Conservation (phyloP, 352 stramenopile species). For the Albugo laibachii region DNA sequence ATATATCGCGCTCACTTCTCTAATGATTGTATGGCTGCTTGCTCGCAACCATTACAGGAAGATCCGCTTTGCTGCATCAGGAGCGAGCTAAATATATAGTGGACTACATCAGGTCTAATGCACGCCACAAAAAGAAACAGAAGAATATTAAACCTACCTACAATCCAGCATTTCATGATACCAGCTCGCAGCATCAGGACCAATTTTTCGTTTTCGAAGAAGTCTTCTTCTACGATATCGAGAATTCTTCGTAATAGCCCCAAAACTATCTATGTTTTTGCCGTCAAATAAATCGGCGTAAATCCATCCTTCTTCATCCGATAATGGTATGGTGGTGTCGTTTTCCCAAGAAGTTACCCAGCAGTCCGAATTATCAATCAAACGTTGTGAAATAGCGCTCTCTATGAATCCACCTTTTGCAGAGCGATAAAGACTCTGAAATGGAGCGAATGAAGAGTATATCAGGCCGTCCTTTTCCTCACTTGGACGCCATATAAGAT, state of each 20-base stretch:
- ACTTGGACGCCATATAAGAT: too few species aligned
- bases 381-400: conserved; percentile 35
- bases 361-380: conserved; percentile 50
- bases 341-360: conserved; percentile 54
- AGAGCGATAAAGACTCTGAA: too few species aligned
- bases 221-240: conserved; percentile 1
- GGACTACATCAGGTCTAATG: not conserved
- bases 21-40: conserved; percentile 23
- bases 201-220: conserved; percentile 35
- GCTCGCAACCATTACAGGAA: conserved; percentile 54
- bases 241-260: not conserved
- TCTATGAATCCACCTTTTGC: conserved; percentile 5
- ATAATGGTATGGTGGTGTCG: conserved; percentile 22
- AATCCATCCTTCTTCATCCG: conserved; percentile 50
- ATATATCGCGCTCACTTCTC: conserved; percentile 18
- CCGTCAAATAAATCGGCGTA: conserved; percentile 22
- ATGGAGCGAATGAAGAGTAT: too few species aligned
- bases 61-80: conserved; percentile 49
- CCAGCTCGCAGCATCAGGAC: conserved; percentile 57
- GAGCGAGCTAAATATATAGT: conserved; percentile 17
- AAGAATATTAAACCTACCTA: conserved; percentile 17
- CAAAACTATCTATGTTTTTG: conserved; percentile 8
- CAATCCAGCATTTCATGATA: conserved; percentile 66
- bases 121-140: too few species aligned
- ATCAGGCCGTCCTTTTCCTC: too few species aligned